Evolutionary conservation across 495 filamentous ascomycete genomes (phyloP).

Genomic region (Penicillium bialowiezense): DNA sequence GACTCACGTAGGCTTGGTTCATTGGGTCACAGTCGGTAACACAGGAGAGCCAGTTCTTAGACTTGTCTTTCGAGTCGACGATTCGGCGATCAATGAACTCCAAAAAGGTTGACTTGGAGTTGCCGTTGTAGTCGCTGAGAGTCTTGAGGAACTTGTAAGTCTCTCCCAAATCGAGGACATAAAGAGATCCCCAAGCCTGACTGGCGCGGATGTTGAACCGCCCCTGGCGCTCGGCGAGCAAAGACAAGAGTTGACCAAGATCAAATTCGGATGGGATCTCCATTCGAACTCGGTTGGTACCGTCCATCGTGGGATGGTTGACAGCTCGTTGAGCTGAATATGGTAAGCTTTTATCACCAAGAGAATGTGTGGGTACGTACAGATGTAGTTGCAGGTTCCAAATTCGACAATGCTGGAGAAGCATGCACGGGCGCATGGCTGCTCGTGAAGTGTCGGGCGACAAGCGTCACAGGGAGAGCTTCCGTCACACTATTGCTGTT

Average conservation of each 20-base stretch:
- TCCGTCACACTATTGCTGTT: slow-evolving; percentile 46
- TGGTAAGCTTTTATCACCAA: slow-evolving; percentile 16
- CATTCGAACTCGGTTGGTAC: slow-evolving; percentile 35
- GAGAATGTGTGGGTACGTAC: slow-evolving; percentile 22
- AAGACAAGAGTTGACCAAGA: slow-evolving; percentile 38
- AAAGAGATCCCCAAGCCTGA: slow-evolving; percentile 44
- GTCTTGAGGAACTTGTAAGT: slow-evolving; percentile 44
- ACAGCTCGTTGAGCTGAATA: slow-evolving; percentile 45
- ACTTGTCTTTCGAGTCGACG: slow-evolving; percentile 48
- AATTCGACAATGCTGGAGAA: slow-evolving; percentile 51
- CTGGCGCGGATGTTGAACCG: slow-evolving; percentile 50
- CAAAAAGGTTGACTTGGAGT: slow-evolving; percentile 43
- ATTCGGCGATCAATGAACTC: slow-evolving; percentile 49
- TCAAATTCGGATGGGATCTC: slow-evolving; percentile 44
- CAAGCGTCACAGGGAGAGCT: slow-evolving; percentile 49
- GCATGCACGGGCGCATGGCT: slow-evolving; percentile 47
- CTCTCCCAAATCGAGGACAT: slow-evolving; percentile 43
- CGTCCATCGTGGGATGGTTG: slow-evolving; percentile 42
- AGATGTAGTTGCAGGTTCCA: slow-evolving; percentile 51
- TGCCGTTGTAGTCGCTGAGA: slow-evolving; percentile 46
- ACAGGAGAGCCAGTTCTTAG: slow-evolving; percentile 47
- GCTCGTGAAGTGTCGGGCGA: slow-evolving; percentile 45
- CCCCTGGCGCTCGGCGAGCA: slow-evolving; percentile 41
- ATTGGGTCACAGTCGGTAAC: slow-evolving; percentile 46
- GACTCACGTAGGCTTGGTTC: slow-evolving; percentile 42